Base-by-base conservation (phyloP, 768 basidiomycete species). In the Hydnomerulius pinastri region DNA sequence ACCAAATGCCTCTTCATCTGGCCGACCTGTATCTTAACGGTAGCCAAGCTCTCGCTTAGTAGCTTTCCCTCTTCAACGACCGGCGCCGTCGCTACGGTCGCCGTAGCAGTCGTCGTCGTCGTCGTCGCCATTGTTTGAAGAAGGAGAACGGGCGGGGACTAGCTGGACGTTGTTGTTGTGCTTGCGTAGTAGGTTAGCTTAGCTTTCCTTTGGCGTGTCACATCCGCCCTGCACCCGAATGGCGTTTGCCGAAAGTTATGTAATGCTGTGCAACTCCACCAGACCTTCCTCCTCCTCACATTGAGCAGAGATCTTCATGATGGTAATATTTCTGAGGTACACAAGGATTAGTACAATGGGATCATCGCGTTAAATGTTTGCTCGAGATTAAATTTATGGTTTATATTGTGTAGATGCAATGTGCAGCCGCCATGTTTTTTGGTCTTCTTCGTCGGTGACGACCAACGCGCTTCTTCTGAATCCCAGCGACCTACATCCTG, bases 1-100 rank as follows among this genome's bases (percentile, higher is more conserved):
- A 92, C 93, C 49, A 97, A 80, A 70, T 94, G 87, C 65, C 94
- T 77, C 75, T 92, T 92, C 89, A 97, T 94, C 74, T 95, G 92
- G 61, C 91, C 86, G 48, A 92, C 89, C 73, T 97, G 90, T 27
- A 92, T 83, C 76, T 91, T 92, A 63, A 92, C 90, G 23, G 87
- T 91, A 65, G 79, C 87, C 46, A 92, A 74, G 35, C 88, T 89
- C 71, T 92, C 90, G 68, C 86, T 86, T 60, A 92, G 82, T 57
- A 91, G 74, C 70, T 92, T 92, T 35, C 84, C 90, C 77, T 92
- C 89, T 66, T 90, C 89, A 50, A 73, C 71, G 48, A 75, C 78
- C 48, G 76, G 58, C 21, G 46, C 67, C 17, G 74, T 70, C 65
- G 65, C 42, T 1, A 56, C 7, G 9, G 59, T 32, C 9, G 61